Evolutionary conservation across 768 basidiomycete species (phyloP).

Genomic region (Albatrellus ellisii): DNA sequence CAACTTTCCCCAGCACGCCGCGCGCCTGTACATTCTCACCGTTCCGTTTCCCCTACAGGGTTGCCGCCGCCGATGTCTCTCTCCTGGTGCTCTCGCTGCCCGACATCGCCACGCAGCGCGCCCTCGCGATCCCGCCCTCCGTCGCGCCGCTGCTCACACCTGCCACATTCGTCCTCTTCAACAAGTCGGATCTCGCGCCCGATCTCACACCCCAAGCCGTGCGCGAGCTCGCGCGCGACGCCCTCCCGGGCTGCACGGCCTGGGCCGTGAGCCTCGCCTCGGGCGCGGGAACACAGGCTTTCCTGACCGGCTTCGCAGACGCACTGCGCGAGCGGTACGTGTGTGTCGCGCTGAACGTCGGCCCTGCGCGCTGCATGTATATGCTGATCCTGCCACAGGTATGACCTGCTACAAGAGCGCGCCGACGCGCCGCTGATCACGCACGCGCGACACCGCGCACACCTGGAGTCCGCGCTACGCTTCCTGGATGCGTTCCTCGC

Average conservation of each 20-base stretch:
- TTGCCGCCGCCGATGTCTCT: slow-evolving; percentile 52
- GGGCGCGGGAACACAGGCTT: slow-evolving; percentile 40
- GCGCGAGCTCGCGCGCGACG: neutral
- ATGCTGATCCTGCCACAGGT: too few species aligned
- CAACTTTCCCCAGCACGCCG: slow-evolving; percentile 2
- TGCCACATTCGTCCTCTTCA: slow-evolving; percentile 59
- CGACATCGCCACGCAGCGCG: slow-evolving; percentile 17
- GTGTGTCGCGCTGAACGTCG: neutral
- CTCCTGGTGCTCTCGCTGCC: slow-evolving; percentile 75
- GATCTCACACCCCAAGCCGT: slow-evolving; percentile 1
- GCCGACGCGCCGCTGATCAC: slow-evolving; percentile 53
- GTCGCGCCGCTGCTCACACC: slow-evolving; percentile 36
- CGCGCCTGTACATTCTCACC: neutral
- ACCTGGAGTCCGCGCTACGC: slow-evolving; percentile 50
- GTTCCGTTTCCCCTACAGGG: slow-evolving; percentile 26
- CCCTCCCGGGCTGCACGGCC: neutral
- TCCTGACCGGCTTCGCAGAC: slow-evolving; percentile 43
- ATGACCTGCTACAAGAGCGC: slow-evolving; percentile 13
- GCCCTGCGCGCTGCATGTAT: too few species aligned
- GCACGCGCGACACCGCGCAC: slow-evolving; percentile 65
- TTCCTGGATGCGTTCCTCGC: slow-evolving; percentile 53
- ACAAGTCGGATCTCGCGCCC: slow-evolving; percentile 56
- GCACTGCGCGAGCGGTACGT: slow-evolving; percentile 36
- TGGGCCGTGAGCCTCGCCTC: slow-evolving; percentile 58
- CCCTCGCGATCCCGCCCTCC: slow-evolving; percentile 28